phyloP scores from a whole-genome alignment of 2,329 filamentous ascomycete species.

The Calonectria hawksworthii region DNA sequence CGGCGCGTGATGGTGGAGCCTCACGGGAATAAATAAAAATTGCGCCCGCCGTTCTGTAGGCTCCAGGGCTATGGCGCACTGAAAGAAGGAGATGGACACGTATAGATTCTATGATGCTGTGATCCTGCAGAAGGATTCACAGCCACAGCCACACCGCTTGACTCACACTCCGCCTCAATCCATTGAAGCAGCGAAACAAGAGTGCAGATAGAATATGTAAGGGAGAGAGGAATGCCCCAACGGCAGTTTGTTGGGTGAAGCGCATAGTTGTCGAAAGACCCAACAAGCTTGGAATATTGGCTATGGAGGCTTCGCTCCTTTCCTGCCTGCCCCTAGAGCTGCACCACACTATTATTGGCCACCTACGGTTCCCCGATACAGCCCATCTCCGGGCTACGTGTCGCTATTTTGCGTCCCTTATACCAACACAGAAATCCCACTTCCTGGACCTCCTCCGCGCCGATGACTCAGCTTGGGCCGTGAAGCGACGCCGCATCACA shows the following conservation, averaged over 20 bases:
- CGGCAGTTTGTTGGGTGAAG: background rate
- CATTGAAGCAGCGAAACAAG: background rate
- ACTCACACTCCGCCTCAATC: background rate
- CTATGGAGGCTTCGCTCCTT: constrained; percentile 11
- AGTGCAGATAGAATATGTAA: background rate
- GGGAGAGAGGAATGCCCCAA: background rate
- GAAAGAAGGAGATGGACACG: background rate
- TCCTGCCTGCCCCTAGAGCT: constrained; percentile 18
- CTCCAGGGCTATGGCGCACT: background rate
- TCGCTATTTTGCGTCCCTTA: constrained; percentile 23
- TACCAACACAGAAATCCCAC: constrained; percentile 1
- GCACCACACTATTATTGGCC: background rate
- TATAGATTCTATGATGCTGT: background rate
- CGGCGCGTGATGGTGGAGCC: background rate
- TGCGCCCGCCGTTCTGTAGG: background rate
- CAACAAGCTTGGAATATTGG: background rate
- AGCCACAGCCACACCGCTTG: background rate
- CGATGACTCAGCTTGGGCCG: constrained; percentile 21
- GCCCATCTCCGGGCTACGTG: constrained; percentile 23
- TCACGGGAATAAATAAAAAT: background rate
- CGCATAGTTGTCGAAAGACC: background rate
- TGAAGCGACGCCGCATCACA: constrained; percentile 13
- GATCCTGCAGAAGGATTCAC: background rate
- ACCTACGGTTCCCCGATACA: constrained; percentile 20
- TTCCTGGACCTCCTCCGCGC: constrained; percentile 12